Percentiles rank a stretch among this genome's conserved stretches.
Conservation (phyloP, 176 grass and related monocot genomes). For the Aegilops umbellulata region DNA sequence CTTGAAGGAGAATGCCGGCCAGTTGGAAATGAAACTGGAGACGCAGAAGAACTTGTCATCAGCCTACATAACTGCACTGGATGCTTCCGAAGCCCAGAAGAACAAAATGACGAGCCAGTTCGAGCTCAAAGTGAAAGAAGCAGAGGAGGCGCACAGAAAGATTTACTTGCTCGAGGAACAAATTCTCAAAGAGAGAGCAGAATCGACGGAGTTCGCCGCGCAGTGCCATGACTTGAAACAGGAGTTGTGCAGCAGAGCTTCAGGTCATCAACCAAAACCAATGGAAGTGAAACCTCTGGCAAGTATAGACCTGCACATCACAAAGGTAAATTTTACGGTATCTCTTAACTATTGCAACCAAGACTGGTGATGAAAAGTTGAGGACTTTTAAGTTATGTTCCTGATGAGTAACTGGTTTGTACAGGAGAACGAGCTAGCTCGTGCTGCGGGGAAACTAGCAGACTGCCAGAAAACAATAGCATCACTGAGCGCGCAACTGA, state of each 20-base stretch:
- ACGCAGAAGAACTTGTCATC: slow-evolving; percentile 59
- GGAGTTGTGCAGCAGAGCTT: slow-evolving; percentile 16
- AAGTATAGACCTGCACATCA: slow-evolving; percentile 40
- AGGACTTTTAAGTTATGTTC: neutral
- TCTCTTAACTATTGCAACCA: neutral
- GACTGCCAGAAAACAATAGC: slow-evolving; percentile 91
- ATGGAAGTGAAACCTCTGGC: slow-evolving; percentile 27
- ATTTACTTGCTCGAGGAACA: slow-evolving; percentile 49
- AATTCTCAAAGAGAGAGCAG: slow-evolving; percentile 41
- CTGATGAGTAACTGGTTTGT: slow-evolving; percentile 20
- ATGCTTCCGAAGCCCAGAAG: slow-evolving; percentile 63
- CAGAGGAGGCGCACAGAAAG: slow-evolving; percentile 32
- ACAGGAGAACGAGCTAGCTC: slow-evolving; percentile 64
- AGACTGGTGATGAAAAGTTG: neutral
- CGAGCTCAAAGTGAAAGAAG: slow-evolving; percentile 48
- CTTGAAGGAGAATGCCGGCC: slow-evolving; percentile 43
- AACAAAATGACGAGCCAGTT: slow-evolving; percentile 45
- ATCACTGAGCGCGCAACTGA: slow-evolving; percentile 66
- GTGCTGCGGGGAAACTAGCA: slow-evolving; percentile 66
- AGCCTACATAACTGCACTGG: slow-evolving; percentile 50
- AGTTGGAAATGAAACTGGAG: slow-evolving; percentile 59
- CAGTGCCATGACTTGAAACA: slow-evolving; percentile 60
- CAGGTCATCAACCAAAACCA: slow-evolving; percentile 25
- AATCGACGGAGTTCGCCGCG: slow-evolving; percentile 5
- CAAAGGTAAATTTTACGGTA: slow-evolving; percentile 49